A percentile compares a stretch with the other conserved stretches of the same genome.
Evolutionary conservation across 495 filamentous ascomycete genomes (phyloP).

Genomic region (Xylaria cubensis): DNA sequence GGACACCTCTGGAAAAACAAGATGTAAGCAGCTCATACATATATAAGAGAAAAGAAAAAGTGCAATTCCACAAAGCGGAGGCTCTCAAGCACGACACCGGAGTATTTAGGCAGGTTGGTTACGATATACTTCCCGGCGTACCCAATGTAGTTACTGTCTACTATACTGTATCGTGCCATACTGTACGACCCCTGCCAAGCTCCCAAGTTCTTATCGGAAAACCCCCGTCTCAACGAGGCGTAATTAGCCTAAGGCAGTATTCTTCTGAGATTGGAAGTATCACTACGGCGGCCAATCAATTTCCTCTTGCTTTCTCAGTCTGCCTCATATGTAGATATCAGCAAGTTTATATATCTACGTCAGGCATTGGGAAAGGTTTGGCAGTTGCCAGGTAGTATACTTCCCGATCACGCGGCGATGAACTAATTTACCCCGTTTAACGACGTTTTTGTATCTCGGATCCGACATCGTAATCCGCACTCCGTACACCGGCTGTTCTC

Average conservation of each 20-base stretch:
- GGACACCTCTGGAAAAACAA: background rate
- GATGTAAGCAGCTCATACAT: background rate
- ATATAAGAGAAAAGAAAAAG: background rate
- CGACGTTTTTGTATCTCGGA: background rate
- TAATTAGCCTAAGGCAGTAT: slow-evolving; percentile 25
- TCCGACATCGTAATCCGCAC: background rate
- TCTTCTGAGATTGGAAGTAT: background rate
- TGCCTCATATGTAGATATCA: background rate
- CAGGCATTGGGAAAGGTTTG: background rate
- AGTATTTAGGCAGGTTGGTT: background rate
- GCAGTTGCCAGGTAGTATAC: background rate
- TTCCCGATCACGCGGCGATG: background rate
- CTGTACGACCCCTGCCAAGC: slow-evolving; percentile 20
- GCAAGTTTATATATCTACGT: background rate
- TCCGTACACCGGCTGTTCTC: background rate
- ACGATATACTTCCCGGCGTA: background rate
- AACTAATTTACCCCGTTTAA: slow-evolving; percentile 5
- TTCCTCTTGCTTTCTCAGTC: background rate
- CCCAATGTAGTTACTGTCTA: background rate
- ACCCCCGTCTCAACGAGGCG: slow-evolving; percentile 1
- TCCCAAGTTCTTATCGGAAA: background rate
- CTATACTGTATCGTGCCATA: slow-evolving; percentile 1
- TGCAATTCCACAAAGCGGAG: slow-evolving; percentile 11
- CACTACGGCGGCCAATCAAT: slow-evolving; percentile 2
- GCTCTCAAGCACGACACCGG: background rate